Evolutionary conservation across 2,329 filamentous ascomycete species (phyloP).

Genomic region (Aspergillus sergii): DNA sequence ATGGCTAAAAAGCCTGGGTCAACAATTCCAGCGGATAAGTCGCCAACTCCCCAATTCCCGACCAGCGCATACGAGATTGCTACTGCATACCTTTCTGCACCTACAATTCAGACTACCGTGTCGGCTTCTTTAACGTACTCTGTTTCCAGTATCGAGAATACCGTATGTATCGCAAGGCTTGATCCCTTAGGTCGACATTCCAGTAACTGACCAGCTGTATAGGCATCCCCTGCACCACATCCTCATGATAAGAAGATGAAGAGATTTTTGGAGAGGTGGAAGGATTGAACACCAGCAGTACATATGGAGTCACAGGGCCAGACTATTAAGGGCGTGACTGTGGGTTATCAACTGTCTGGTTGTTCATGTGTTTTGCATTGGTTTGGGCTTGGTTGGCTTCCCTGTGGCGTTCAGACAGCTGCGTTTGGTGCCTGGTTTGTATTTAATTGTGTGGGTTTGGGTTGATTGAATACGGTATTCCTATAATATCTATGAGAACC

Average conservation of each 20-base stretch:
- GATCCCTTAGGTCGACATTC: background rate
- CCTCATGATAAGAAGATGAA: constrained; percentile 56
- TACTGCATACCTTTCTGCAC: constrained; percentile 50
- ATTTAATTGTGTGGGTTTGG: background rate
- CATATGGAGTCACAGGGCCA: background rate
- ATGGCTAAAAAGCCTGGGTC: constrained; percentile 63
- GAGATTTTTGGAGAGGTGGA: constrained; percentile 61
- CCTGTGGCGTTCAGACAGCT: background rate
- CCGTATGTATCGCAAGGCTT: constrained; percentile 49
- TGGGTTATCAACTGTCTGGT: background rate
- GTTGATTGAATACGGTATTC: background rate
- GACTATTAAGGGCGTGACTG: background rate
- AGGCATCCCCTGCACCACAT: constrained; percentile 58
- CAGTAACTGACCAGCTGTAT: constrained; percentile 5
- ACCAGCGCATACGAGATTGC: constrained; percentile 59
- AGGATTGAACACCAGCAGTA: constrained; percentile 48
- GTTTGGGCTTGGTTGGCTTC: background rate
- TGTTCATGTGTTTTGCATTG: background rate
- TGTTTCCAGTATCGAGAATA: constrained; percentile 58
- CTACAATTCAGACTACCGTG: constrained; percentile 52
- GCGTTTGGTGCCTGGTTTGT: background rate
- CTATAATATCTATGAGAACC: background rate
- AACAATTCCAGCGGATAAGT: constrained; percentile 58
- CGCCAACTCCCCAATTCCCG: constrained; percentile 53
- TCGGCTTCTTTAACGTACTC: constrained; percentile 56